These are phyloP conservation scores for Aphanomyces astaci DNA, from an alignment of 352 stramenopile species.

Conservation along the genomic window DNA sequence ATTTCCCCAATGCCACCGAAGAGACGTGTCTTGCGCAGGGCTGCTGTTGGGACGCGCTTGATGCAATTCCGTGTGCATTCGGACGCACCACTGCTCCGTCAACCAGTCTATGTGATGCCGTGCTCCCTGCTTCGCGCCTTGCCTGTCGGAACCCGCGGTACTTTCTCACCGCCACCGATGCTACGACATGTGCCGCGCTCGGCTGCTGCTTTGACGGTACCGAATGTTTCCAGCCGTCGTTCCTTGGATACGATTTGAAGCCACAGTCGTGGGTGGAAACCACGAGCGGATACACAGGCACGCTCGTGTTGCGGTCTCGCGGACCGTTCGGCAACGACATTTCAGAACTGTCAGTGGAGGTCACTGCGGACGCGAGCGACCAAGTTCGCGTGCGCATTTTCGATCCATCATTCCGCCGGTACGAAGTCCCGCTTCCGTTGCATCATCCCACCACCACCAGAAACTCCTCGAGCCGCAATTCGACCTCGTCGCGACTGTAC, in stretches of 20 bases:
- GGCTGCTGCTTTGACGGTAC: constrained; percentile 68
- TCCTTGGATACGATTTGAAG: constrained; percentile 56
- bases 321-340: constrained; percentile 78
- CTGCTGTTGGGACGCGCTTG: constrained; percentile 73
- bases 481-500: constrained; percentile 25
- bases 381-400: constrained; percentile 60
- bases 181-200: constrained; percentile 31
- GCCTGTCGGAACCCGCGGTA: constrained; percentile 74
- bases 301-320: constrained; percentile 39
- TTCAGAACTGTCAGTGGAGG: constrained; percentile 44
- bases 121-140: constrained; percentile 39
- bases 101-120: constrained; percentile 27
- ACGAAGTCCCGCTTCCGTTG: constrained; percentile 43
- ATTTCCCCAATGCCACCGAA: constrained; percentile 65
- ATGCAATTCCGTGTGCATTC: constrained; percentile 55
- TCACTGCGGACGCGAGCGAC: constrained; percentile 40
- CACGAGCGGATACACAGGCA: constrained; percentile 41
- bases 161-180: background rate
- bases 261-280: constrained; percentile 47
- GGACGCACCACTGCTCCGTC: constrained; percentile 26
- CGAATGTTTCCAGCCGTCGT: constrained; percentile 59
- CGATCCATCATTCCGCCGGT: constrained; percentile 60
- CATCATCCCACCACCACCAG: no score
- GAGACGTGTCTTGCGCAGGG: constrained; percentile 77
- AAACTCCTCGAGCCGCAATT: no score